Base-by-base conservation (phyloP, 164 flowering plant species). In the Macadamia integrifolia region DNA sequence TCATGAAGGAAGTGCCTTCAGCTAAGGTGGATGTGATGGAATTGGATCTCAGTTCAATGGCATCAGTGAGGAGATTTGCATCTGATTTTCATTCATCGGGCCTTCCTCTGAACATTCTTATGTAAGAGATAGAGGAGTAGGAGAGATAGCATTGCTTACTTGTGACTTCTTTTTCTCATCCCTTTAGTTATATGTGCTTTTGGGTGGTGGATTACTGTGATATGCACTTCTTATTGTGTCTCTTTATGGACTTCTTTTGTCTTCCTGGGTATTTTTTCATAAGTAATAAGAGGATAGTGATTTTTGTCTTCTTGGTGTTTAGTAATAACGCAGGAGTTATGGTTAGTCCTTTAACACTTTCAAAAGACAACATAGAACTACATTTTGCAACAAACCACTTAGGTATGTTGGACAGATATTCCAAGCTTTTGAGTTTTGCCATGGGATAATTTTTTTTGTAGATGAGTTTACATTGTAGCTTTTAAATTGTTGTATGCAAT, bases 281-380 rank as follows among this genome's bases (percentile, higher is more conserved):
- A 23, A 23, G 40, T 35, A 35, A 35, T 2, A 35, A 35, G 40
- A 35, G 40, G 3, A 35, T 35, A 5, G 40, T 35, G 40, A 44
- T 61, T 35, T 28, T 71, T 35, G 9, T 65, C 28, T 62, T 66
- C 48, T 62, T 50, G 66, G 15, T 68, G 58, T 13, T 0, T 72
- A 84, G 87, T 61, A 85, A 85, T 66, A 85, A 85, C 75, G 88
- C 88, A 71, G 88, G 88, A 42, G 55, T 85, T 3, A 78, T 81
- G 84, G 77, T 75, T 5, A 67, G 74, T 2, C 85, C 86, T 2
- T 82, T 72, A 73, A 71, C 15, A 76, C 88, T 85, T 61, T 79
- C 86, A 3, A 60, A 78, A 68, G 88, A 82, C 75, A 69, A 73
- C 57, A 74, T 83, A 58, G 88, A 85, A 66, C 62, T 81, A 11